A percentile compares a stretch with the other conserved stretches of the same genome.
Evolutionary conservation across 2,329 filamentous ascomycete species (phyloP).

Genomic region (Arachnomyces sp.): DNA sequence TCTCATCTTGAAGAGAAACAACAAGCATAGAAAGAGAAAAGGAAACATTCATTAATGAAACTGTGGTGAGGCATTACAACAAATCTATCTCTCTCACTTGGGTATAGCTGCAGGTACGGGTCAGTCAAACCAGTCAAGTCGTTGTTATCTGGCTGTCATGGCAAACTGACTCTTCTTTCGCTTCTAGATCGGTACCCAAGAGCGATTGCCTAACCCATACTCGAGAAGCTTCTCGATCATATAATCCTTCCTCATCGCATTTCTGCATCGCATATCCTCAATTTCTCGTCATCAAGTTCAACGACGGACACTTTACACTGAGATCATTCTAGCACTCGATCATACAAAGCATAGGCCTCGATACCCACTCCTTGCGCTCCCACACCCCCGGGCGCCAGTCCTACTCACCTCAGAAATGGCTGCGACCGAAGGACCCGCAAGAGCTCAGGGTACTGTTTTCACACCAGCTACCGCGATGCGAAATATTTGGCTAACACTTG

Average conservation of each 20-base stretch:
- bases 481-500: constrained; percentile 5
- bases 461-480: constrained; percentile 2
- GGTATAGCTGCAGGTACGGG: too few species aligned
- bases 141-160: too few species aligned
- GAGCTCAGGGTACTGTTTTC: constrained; percentile 36
- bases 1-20: background rate
- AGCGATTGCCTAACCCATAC: too few species aligned
- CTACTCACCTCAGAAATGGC: constrained; percentile 22
- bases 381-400: background rate
- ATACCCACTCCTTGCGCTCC: background rate
- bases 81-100: too few species aligned
- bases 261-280: background rate
- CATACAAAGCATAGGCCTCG: background rate
- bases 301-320: background rate
- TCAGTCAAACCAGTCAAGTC: too few species aligned
- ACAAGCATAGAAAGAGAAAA: constrained; percentile 3
- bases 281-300: background rate
- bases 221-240: background rate
- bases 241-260: background rate
- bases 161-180: too few species aligned
- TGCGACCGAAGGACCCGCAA: constrained; percentile 30
- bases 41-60: background rate
- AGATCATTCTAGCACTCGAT: background rate
- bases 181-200: too few species aligned
- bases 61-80: too few species aligned